Evolutionary conservation across 495 filamentous ascomycete species (phyloP), one percentile per base, ranked within the genome.

Genomic region (Penicillium subrubescens): DNA sequence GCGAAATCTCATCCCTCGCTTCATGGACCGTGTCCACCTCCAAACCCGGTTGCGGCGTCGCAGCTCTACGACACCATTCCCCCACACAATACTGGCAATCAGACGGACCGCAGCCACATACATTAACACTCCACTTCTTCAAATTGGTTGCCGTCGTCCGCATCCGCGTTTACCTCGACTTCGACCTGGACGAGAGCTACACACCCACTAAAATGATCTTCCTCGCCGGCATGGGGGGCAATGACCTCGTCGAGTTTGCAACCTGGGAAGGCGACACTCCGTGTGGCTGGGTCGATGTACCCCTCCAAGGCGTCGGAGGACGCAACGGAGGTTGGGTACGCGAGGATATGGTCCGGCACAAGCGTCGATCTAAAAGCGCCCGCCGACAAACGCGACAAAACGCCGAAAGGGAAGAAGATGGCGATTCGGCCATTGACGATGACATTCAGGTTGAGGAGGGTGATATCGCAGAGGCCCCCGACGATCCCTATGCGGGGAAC

Each of bases 171-270:
- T 95, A 91, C 68, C 88, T 98, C 35, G 92, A 98, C 78, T 97
- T 94, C 73, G 88, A 90, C 55, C 82, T 89, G 19, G 95, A 99
- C 77, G 95, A 99, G 79, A 92, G 88, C 35, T 99, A 99, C 77
- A 99, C 95, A n/a, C 95, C 95, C 2, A 97, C 94, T 1, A 89
- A 92, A 67, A 94, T 99, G 69, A 81, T 87, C 11, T 91, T 97
- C 67, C 82, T 88, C 21, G 94, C 93, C 6, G 95, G 95, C 11
- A 96, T 91, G 66, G 89, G 92, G 23, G 87, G 89, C 54, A 92
- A 97, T 73, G 92, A 96, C 74, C 84, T 97, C 8, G 87, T 92
- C 46, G 88, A 92, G 62, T 97, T 96, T 68, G 88, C 86, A 11
- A 88, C 87, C 43, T 88, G 96, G 82, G 84, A 87, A 52, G 89